Base-by-base conservation (phyloP, 257 asterid genomes). In the Apocynum venetum region DNA sequence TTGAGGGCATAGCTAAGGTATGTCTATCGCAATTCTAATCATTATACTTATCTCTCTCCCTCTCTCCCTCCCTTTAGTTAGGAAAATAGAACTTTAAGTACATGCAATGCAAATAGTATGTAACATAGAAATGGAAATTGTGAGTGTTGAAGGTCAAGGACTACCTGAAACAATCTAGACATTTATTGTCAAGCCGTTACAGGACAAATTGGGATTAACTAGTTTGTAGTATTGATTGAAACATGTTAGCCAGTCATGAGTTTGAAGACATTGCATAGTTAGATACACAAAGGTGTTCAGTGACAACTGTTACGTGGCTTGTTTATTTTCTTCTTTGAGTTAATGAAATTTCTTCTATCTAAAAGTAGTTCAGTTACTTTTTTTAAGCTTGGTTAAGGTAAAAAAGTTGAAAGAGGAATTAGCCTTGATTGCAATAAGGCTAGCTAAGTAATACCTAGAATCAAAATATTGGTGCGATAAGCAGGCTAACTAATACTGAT, bases 1-100 rank as follows among this genome's bases (percentile, higher is more conserved):
- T 96, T 82, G 99, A 96, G 88, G 93, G 95, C 90, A 91, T 96
- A 85, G 93, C 99, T 78, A 93, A 91, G 96, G 99, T 96, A 77
- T 82, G 89, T 65, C 57, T 79, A 77, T 77, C 80, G 80, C 67
- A 7, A 57, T 56, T 78, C 67, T 76, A 60, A 60, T 61, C 43
- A 63, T 70, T 41, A 10, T 46, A 49, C 10, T 56, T 20, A 36
- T 44, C 17, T 19, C 38, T 43, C 53, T 43, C 72, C 19, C 6
- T 10, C 67, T 9, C 67, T 19, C 53, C 53, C 4, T 17, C 55
- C 55, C n/a, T 17, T 55, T 6, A 1, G 64, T 5, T 20, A 71
- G 60, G 1, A 36, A 51, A 72, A 25, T 68, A 53, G 41, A 73
- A 55, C 38, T 68, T 63, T 1, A 68, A 43, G 38, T 68, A 8